Conservation (phyloP, 768 basidiomycete species). For the Tephrocybe rancida region DNA sequence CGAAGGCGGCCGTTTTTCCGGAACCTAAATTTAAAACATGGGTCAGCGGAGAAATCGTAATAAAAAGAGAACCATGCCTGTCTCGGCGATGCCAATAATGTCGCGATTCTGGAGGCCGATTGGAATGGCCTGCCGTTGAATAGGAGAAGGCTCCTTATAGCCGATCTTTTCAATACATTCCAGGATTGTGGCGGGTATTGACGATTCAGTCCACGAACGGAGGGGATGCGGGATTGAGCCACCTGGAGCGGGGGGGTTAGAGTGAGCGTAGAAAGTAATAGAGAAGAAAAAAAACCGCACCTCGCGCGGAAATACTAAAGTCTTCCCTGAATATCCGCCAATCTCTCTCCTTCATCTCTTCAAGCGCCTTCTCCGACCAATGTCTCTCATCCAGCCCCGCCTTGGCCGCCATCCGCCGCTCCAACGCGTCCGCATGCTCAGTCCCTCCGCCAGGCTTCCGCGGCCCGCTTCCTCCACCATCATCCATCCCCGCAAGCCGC, state of each 20-base stretch:
- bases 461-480: slow-evolving; percentile 54
- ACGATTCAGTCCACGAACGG: slow-evolving; percentile 89
- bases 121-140: slow-evolving; percentile 99
- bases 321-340: slow-evolving; percentile 99
- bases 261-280: not conserved
- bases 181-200: slow-evolving; percentile 76
- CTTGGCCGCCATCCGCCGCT: slow-evolving; percentile 80
- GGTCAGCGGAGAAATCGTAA: slow-evolving; percentile 3
- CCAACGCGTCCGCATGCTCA: slow-evolving; percentile 80
- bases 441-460: slow-evolving; percentile 35
- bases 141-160: slow-evolving; percentile 96
- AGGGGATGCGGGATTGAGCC: slow-evolving; percentile 93
- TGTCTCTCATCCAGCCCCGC: slow-evolving; percentile 90
- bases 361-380: slow-evolving; percentile 93
- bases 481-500: slow-evolving; percentile 85
- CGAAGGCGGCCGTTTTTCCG: slow-evolving; percentile 98
- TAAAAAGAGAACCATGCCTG: slow-evolving; percentile 53
- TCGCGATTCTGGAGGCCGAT: slow-evolving; percentile 96
- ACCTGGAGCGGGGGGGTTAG: slow-evolving; percentile 44
- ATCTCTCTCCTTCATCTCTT: slow-evolving; percentile 96
- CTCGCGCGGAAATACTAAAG: slow-evolving; percentile 93
- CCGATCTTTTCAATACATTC: slow-evolving; percentile 89
- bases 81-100: slow-evolving; percentile 98
- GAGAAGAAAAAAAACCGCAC: slow-evolving; percentile 39
- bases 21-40: slow-evolving; percentile 64